A percentile compares a stretch with the other conserved stretches of the same genome.
These are phyloP conservation scores for Casuarina equisetifolia DNA, from an alignment of 306 rosid genomes.

Conservation along the genomic window DNA sequence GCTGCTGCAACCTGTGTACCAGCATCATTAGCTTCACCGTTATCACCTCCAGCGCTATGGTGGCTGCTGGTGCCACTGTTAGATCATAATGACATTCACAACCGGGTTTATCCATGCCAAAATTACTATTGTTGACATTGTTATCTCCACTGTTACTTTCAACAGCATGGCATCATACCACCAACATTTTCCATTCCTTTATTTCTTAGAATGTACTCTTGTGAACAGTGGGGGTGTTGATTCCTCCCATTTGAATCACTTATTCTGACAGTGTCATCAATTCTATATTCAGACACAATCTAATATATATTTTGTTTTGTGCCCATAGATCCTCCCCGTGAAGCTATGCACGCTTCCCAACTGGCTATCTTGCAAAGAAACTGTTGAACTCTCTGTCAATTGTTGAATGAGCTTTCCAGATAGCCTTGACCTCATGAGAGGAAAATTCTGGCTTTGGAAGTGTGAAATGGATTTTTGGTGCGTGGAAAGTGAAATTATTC, in stretches of 20 bases:
- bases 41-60: not conserved
- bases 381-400: conserved; percentile 37
- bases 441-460: conserved; percentile 30
- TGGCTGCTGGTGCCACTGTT: not conserved
- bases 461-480: conserved; percentile 32
- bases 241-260: not conserved
- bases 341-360: conserved; percentile 36
- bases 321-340: conserved; percentile 44
- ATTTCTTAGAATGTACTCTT: not conserved
- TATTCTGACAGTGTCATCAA: not conserved
- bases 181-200: not conserved
- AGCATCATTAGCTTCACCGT: not conserved
- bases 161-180: too few species aligned
- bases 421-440: conserved; percentile 16
- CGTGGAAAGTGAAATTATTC: conserved; percentile 35
- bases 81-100: too few species aligned
- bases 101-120: too few species aligned
- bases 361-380: conserved; percentile 39
- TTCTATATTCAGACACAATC: not conserved
- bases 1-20: too few species aligned
- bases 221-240: not conserved
- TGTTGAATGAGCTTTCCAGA: conserved; percentile 39
- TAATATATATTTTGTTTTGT: conserved; percentile 7
- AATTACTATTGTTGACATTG: too few species aligned
- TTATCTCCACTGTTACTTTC: too few species aligned